phyloP scores from a whole-genome alignment of 1,139 yeast species.

The Kodamaea arcana region DNA sequence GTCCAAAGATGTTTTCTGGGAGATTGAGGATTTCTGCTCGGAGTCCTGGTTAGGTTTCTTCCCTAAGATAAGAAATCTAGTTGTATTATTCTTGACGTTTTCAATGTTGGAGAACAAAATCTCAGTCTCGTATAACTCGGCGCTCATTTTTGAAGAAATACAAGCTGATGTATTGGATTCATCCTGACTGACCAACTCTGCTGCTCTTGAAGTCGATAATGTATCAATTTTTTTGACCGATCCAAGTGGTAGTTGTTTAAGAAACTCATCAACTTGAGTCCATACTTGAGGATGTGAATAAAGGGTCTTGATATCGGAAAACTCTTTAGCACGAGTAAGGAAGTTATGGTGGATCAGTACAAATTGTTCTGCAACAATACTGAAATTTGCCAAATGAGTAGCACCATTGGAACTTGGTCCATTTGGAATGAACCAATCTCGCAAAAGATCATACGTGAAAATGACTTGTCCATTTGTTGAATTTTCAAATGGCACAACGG shows the following conservation, averaged over 20 bases:
- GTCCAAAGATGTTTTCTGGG: constrained; percentile 5
- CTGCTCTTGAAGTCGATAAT: constrained; percentile 82
- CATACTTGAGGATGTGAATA: constrained; percentile 97
- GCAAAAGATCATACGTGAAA: constrained; percentile 72
- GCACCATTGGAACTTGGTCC: background rate
- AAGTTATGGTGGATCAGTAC: constrained; percentile 81
- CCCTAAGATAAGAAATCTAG: constrained; percentile 74
- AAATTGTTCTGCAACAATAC: constrained; percentile 71
- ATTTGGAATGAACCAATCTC: constrained; percentile 52
- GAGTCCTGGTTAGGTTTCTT: constrained; percentile 5
- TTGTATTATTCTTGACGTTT: constrained; percentile 71
- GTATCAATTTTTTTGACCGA: constrained; percentile 55
- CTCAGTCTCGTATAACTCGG: constrained; percentile 58
- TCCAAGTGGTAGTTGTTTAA: constrained; percentile 31
- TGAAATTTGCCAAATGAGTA: constrained; percentile 26
- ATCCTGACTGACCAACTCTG: constrained; percentile 51
- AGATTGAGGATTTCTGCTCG: too few relatives aligned
- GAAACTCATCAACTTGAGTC: constrained; percentile 76
- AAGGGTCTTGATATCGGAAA: constrained; percentile 48
- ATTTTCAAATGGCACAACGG: constrained; percentile 91
- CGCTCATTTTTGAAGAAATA: constrained; percentile 55
- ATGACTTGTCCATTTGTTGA: constrained; percentile 94
- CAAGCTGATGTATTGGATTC: constrained; percentile 40
- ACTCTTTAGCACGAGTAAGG: constrained; percentile 45
- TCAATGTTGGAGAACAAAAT: constrained; percentile 57